Evolutionary conservation across 2,329 filamentous ascomycete genomes (phyloP).

Genomic region (Eutypella sp.): DNA sequence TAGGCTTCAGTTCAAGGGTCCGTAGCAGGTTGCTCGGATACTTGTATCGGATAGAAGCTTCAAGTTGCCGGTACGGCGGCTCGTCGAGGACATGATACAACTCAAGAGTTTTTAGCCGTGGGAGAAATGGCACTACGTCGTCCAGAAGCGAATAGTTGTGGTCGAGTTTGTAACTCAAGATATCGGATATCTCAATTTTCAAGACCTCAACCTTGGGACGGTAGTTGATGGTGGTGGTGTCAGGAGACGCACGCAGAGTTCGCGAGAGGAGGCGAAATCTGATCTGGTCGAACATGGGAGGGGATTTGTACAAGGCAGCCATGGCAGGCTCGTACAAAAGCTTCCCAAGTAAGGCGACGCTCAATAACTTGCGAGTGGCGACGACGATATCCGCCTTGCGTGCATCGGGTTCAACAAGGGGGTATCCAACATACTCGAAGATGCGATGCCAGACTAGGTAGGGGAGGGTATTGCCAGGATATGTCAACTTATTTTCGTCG

Average conservation of each 20-base stretch:
- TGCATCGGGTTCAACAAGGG: conserved; percentile 41
- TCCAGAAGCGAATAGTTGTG: conserved; percentile 42
- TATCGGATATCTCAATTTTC: conserved; percentile 58
- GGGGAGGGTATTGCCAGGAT: conserved; percentile 38
- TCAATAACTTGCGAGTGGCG: conserved; percentile 47
- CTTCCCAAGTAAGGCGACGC: conserved; percentile 57
- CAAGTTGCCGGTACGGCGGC: conserved; percentile 58
- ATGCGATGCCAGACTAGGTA: conserved; percentile 66
- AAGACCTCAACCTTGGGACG: conserved; percentile 65
- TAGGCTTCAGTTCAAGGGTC: conserved; percentile 47
- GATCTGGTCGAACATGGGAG: conserved; percentile 50
- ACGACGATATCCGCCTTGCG: conserved; percentile 37
- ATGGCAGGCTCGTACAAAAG: conserved; percentile 68
- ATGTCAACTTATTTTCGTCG: background rate
- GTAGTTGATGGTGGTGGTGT: conserved; percentile 56
- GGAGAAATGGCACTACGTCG: conserved; percentile 57
- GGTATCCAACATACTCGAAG: conserved; percentile 61
- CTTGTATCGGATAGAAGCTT: conserved; percentile 58
- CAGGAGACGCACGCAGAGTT: conserved; percentile 31
- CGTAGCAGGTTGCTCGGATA: conserved; percentile 62
- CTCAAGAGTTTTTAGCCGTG: conserved; percentile 64
- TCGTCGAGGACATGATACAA: conserved; percentile 67
- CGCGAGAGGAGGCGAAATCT: conserved; percentile 50
- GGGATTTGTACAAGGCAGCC: conserved; percentile 65
- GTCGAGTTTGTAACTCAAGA: conserved; percentile 17